Evolutionary conservation across 1,284 basidiomycete species (phyloP), one percentile per base, ranked within the genome.

Genomic region (Kalmanozyma brasiliensis): DNA sequence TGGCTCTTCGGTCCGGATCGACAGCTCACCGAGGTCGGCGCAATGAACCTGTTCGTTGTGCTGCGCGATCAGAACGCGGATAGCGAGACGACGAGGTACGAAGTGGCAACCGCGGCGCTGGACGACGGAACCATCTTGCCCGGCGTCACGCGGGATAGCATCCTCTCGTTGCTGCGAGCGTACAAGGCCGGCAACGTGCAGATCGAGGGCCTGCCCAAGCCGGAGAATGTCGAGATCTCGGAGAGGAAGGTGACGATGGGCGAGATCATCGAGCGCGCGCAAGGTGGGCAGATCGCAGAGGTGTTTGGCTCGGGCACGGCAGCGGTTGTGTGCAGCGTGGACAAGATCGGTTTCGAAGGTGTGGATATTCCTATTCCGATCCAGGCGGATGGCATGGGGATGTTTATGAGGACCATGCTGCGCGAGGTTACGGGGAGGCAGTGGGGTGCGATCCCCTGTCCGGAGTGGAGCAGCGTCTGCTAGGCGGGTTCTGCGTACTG

Each of bases 111-210:
- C 0, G 66, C 70, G 8, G 52, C 56, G 13, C 53, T 73, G 13
- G 61, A 65, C 19, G 70, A 92, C 76, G 93, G 94, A 51, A 90
- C 62, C 37, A 93, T 98, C 78, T 89, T 98, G n/a, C 94, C 95
- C n/a, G 95, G 95, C 65, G 90, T 98, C 23, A 97, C 94, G 4
- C 90, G 95, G 66, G 93, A 97, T 83, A 59, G 62, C 8, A 89
- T 95, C 36, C 87, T 98, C 38, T 79, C 87, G 9, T 88, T 98
- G 46, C 48, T 66, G 7, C 49, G 56, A 37, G 88, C 87, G 9
- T 93, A 97, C 81, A 81, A 85, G 3, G 83, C 84, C 2, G 85
- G 88, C 1, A 88, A 90, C 46, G 81, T 86, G 1, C 58, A 79
- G 16, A 46, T 76, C 35, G 49, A 70, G 17, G 73, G 73, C 10